Base-by-base conservation (phyloP, 31 red algal species). In the Asparagopsis taxiformis region DNA sequence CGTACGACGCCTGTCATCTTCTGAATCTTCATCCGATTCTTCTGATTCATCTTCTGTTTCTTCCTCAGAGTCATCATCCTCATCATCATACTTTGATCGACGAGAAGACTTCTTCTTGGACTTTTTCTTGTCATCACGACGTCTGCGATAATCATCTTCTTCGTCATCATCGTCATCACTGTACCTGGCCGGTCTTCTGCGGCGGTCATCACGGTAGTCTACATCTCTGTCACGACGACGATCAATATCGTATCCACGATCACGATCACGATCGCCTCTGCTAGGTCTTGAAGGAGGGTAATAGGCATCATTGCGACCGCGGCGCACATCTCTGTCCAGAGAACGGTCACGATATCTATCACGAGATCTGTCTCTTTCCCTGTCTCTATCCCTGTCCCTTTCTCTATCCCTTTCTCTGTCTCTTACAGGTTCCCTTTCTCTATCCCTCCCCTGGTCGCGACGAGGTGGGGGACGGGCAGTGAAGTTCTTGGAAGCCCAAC, bases 401-500 rank as follows among this genome's bases (percentile, higher is more conserved):
- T 82, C 77, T 13, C 65, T 30, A 37, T 62, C 55, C 2, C 69
- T 28, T 49, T 85, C 81, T 32, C 69, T 38, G 54, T 85, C 81
- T 16, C 68, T 37, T 28, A 59, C 48, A 17, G 55, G 39, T 2
- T 61, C 34, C 6, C 65, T 49, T 16, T 66, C 60, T 22, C 62
- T 67, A 1, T 34, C 4, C 46, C 69, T 58, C 70, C n/a, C 29
- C 35, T 26, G 25, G 17, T 66, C 61, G 6, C 41, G 39, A 30
- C 49, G 59, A 20, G 35, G 51, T 8, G 35, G 30, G 41, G 58
- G 44, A 20, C 62, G 67, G 8, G 44, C 43, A 1, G 46, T 52
- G 25, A 85, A 34, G 24, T 23, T 75, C 53, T 59, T 74, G 1
- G 85, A 54, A 6, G 85, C 89, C 89, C 89, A 93, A 31, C 74